A percentile compares a stretch with the other conserved stretches of the same genome.
Conservation (phyloP, 371 early-diverging fungal species). For the Mucor mucedo region DNA sequence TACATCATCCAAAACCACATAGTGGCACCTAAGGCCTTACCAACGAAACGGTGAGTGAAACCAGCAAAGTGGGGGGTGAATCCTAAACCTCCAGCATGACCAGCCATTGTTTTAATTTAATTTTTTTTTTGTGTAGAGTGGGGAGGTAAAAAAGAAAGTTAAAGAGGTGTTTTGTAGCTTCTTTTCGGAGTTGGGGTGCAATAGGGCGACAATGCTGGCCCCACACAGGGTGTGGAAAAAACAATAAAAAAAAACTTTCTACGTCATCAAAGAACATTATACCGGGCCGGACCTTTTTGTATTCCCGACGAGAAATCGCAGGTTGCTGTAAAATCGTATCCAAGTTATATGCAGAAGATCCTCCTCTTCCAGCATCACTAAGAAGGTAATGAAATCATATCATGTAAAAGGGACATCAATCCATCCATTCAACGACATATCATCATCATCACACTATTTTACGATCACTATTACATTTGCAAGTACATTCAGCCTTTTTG, state of each 20-base stretch:
- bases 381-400: slow-evolving; percentile 21
- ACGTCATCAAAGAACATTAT: background rate
- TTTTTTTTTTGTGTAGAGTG: slow-evolving; percentile 16
- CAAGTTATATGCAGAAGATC: slow-evolving; percentile 13
- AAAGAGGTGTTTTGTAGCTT: background rate
- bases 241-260: too few relatives aligned
- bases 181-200: background rate
- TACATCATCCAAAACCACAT: slow-evolving; percentile 93
- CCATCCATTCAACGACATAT: slow-evolving; percentile 10
- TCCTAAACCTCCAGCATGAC: slow-evolving; percentile 50
- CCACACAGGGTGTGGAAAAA: too few relatives aligned
- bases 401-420: slow-evolving; percentile 8
- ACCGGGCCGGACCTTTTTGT: background rate
- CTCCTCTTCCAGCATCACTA: slow-evolving; percentile 29
- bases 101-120: slow-evolving; percentile 34
- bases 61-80: slow-evolving; percentile 58
- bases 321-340: slow-evolving; percentile 7
- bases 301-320: background rate
- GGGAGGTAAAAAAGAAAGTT: background rate
- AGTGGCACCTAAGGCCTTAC: slow-evolving; percentile 69
- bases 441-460: background rate
- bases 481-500: background rate
- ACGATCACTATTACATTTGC: background rate
- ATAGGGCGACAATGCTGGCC: too few relatives aligned
- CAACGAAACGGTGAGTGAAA: slow-evolving; percentile 53